Conservation (phyloP, 352 stramenopile species). For the Phytopythium kandeliae region DNA sequence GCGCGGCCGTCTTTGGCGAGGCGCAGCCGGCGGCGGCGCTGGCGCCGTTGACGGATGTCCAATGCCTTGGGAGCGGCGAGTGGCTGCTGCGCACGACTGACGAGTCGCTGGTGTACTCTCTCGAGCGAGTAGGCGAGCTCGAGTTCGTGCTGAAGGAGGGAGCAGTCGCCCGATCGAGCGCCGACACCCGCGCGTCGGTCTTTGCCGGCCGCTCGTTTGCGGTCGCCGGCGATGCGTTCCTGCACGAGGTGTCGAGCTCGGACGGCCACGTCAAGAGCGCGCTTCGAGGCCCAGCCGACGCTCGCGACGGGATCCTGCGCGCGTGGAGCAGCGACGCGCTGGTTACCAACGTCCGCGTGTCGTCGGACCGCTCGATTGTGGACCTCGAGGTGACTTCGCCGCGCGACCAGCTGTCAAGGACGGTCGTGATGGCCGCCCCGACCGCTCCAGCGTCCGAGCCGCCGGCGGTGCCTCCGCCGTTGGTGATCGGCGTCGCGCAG, state of each 20-base stretch:
- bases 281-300: constrained; percentile 10
- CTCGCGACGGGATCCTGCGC: constrained; percentile 16
- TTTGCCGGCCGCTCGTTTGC: constrained; percentile 9
- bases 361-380: constrained; percentile 16
- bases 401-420: constrained; percentile 26
- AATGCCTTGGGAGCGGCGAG: constrained; percentile 26
- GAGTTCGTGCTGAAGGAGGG: constrained; percentile 29
- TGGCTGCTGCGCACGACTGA: constrained; percentile 51
- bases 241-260: constrained; percentile 23
- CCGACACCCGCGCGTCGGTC: constrained; percentile 26
- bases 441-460: not conserved
- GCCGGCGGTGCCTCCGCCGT: constrained; percentile 16
- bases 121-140: constrained; percentile 15
- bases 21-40: not conserved
- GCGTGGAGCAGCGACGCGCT: constrained; percentile 21
- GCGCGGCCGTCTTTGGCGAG: constrained; percentile 3
- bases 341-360: constrained; percentile 20
- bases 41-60: constrained; percentile 29
- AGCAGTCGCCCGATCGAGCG: constrained; percentile 4
- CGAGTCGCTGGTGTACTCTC: constrained; percentile 20
- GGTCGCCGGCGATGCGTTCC: constrained; percentile 39
- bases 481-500: constrained; percentile 30
- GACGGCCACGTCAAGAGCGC: constrained; percentile 12
- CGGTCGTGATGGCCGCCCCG: constrained; percentile 23
- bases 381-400: constrained; percentile 38